A percentile compares a stretch with the other conserved stretches of the same genome.
These are phyloP conservation scores for Hordeum pubiflorum DNA, from an alignment of 202 grass and related monocot genomes.

Conservation along the genomic window DNA sequence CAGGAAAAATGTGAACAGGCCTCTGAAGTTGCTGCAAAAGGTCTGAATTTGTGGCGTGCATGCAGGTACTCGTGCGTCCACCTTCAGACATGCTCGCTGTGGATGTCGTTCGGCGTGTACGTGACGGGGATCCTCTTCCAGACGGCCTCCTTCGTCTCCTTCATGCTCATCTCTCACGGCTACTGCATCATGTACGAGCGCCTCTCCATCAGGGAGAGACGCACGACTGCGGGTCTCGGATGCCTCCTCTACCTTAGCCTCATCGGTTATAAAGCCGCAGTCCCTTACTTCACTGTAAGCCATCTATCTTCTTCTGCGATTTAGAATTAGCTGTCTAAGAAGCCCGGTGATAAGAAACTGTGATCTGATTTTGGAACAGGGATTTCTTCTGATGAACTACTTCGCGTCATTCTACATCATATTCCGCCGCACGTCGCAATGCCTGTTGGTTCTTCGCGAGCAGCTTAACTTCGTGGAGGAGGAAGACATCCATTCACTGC, in stretches of 20 bases:
- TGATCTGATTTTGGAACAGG: conserved; percentile 30
- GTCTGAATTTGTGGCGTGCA: conserved; percentile 1
- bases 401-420: conserved; percentile 73
- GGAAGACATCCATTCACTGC: conserved; percentile 67
- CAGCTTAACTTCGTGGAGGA: conserved; percentile 69
- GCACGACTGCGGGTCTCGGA: conserved; percentile 57
- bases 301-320: background rate
- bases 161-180: conserved; percentile 89
- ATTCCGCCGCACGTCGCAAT: conserved; percentile 65
- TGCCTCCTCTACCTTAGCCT: conserved; percentile 86
- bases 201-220: conserved; percentile 71
- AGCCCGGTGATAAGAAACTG: background rate
- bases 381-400: conserved; percentile 66
- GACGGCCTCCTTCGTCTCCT: conserved; percentile 79
- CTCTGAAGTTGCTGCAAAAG: background rate
- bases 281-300: conserved; percentile 79
- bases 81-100: conserved; percentile 77
- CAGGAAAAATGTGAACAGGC: background rate
- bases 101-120: conserved; percentile 97
- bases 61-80: conserved; percentile 92
- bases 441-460: conserved; percentile 59
- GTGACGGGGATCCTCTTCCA: conserved; percentile 96
- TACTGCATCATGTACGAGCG: conserved; percentile 94
- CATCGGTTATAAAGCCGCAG: conserved; percentile 81
- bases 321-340: background rate